Conservation (phyloP, 768 basidiomycete genomes). For the Boletus rubroflammeus region DNA sequence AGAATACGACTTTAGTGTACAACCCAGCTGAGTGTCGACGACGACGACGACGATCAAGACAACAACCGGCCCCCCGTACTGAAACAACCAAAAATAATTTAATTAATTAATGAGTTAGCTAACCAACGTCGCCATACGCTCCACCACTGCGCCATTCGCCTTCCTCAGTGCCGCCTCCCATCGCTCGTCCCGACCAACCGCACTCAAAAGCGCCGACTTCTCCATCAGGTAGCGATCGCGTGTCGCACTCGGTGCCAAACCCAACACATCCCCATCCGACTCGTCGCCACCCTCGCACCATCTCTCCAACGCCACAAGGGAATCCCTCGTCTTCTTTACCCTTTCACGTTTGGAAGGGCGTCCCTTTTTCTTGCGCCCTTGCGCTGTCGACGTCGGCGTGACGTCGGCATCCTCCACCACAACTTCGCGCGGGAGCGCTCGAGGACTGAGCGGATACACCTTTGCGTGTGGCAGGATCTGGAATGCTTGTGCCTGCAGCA, state of each 20-base stretch:
- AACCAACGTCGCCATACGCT: constrained; percentile 43
- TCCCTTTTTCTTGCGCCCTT: constrained; percentile 50
- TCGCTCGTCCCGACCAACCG: constrained; percentile 29
- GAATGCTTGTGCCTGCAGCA: constrained; percentile 52
- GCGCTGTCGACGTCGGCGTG: background rate
- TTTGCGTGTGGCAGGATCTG: constrained; percentile 55
- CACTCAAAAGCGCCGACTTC: constrained; percentile 40
- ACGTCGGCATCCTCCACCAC: constrained; percentile 39
- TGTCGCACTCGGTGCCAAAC: constrained; percentile 30
- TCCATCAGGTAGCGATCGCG: constrained; percentile 40
- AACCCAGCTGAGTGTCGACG: background rate
- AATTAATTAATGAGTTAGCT: background rate
- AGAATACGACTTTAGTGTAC: background rate
- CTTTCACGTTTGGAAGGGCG: constrained; percentile 62
- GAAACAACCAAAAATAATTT: background rate
- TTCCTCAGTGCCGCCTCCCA: constrained; percentile 34
- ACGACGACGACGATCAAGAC: background rate
- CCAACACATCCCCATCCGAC: background rate
- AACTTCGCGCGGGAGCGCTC: constrained; percentile 67
- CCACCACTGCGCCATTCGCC: constrained; percentile 48
- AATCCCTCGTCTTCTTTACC: constrained; percentile 48
- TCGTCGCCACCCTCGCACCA: constrained; percentile 36
- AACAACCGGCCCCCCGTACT: background rate
- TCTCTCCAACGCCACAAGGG: constrained; percentile 45
- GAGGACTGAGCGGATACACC: constrained; percentile 52